phyloP scores from a whole-genome alignment of 2,329 filamentous ascomycete genomes.

The Fusarium pseudograminearum region DNA sequence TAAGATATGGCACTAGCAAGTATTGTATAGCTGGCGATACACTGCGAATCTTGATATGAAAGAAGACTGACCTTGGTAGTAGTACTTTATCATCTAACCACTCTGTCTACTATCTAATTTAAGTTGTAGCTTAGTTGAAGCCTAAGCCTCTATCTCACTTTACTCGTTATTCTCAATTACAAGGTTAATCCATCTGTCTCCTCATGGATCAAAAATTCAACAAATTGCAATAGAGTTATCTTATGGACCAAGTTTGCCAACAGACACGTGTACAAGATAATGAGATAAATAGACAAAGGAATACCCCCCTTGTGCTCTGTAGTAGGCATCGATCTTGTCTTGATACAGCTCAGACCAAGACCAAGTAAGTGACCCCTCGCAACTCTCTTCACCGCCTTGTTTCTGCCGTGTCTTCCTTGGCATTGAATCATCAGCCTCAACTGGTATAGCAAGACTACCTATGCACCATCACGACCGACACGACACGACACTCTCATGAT shows the following conservation, averaged over 20 bases:
- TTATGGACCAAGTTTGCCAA: neutral
- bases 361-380: neutral
- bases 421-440: constrained; percentile 31
- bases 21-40: neutral
- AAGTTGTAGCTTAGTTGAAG: too few species aligned
- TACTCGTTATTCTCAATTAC: neutral
- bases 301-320: too few species aligned
- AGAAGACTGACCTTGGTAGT: neutral
- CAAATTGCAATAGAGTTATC: neutral
- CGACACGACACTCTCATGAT: constrained; percentile 18
- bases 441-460: constrained; percentile 4
- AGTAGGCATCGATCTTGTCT: too few species aligned
- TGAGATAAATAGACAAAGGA: neutral
- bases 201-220: too few species aligned
- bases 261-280: neutral
- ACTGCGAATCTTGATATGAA: neutral
- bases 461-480: constrained; percentile 35
- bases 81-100: too few species aligned
- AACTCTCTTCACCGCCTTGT: constrained; percentile 38
- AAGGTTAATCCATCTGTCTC: neutral
- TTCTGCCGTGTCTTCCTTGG: constrained; percentile 36
- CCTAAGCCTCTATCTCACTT: too few species aligned
- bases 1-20: too few species aligned
- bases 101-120: neutral
- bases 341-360: neutral